Evolutionary conservation across 225 moss, liverwort and hornwort genomes (phyloP).

Genomic region (Climacium dendroides): DNA sequence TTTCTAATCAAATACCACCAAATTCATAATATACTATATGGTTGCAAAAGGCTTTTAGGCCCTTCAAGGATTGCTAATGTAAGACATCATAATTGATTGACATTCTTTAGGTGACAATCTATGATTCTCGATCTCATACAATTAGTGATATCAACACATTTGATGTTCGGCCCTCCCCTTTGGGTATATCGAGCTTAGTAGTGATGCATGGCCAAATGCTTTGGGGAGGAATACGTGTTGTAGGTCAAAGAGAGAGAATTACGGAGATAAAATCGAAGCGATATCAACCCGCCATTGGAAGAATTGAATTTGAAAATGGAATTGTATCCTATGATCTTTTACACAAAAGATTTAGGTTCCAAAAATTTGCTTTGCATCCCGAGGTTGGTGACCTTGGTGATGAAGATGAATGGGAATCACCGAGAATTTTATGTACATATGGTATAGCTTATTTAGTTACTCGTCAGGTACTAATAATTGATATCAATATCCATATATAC

Average conservation of each 20-base stretch:
- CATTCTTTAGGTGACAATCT: background rate
- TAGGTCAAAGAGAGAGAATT: background rate
- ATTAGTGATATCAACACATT: slow-evolving; percentile 7
- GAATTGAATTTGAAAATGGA: background rate
- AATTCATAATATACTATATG: too few species aligned
- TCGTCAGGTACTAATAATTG: background rate
- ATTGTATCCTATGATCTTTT: background rate
- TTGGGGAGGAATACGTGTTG: background rate
- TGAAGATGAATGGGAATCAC: background rate
- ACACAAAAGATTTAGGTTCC: background rate
- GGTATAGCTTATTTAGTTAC: background rate
- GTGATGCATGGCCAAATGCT: slow-evolving; percentile 5
- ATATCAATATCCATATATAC: too few species aligned
- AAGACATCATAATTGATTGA: background rate
- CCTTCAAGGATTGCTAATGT: too few species aligned
- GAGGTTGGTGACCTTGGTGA: background rate
- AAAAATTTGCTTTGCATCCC: background rate
- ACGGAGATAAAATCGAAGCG: background rate
- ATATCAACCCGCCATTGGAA: background rate
- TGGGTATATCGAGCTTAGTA: background rate
- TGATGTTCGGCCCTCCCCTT: background rate
- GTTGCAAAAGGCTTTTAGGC: too few species aligned
- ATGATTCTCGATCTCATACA: slow-evolving; percentile 13
- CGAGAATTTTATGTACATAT: background rate
- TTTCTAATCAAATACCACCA: too few species aligned